Conservation (phyloP, 768 basidiomycete species). For the Tylopilus sp. region DNA sequence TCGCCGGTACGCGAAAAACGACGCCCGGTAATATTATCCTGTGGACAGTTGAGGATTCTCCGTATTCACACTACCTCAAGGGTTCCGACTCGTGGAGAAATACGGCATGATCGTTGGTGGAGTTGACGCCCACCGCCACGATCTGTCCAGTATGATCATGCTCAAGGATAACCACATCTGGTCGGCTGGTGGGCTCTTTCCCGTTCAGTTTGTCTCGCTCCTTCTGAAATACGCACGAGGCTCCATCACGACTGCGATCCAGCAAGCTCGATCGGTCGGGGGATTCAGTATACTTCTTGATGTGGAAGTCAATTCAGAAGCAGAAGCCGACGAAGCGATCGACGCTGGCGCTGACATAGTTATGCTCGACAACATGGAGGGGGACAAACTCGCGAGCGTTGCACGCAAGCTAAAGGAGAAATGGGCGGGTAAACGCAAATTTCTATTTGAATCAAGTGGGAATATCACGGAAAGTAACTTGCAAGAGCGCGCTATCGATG, state of each 20-base stretch:
- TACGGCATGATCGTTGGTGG: conserved; percentile 99
- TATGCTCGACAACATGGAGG: conserved; percentile 94
- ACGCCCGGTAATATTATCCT: conserved; percentile 74
- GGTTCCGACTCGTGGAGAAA: conserved; percentile 96
- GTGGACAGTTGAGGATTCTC: background rate
- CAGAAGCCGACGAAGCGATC: conserved; percentile 96
- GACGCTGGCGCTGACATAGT: conserved; percentile 91
- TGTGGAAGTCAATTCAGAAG: conserved; percentile 87
- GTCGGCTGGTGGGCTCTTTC: conserved; percentile 68
- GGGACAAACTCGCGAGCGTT: conserved; percentile 60
- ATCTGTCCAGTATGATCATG: conserved; percentile 99
- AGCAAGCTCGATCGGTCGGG: conserved; percentile 81
- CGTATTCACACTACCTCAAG: conserved; percentile 35
- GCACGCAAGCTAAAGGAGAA: conserved; percentile 71
- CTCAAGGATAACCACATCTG: conserved; percentile 99
- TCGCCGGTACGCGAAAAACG: conserved; percentile 96
- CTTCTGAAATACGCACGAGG: conserved; percentile 41
- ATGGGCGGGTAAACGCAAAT: conserved; percentile 80
- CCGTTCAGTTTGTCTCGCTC: background rate
- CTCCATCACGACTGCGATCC: conserved; percentile 86
- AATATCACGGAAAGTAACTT: conserved; percentile 90
- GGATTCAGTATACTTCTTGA: conserved; percentile 92
- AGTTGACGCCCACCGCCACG: conserved; percentile 91
- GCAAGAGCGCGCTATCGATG: conserved; percentile 74
- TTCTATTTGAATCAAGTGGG: conserved; percentile 91